These are phyloP conservation scores for Debaryomyces sp. DNA, from an alignment of 1,139 yeast species.

Conservation along the genomic window DNA sequence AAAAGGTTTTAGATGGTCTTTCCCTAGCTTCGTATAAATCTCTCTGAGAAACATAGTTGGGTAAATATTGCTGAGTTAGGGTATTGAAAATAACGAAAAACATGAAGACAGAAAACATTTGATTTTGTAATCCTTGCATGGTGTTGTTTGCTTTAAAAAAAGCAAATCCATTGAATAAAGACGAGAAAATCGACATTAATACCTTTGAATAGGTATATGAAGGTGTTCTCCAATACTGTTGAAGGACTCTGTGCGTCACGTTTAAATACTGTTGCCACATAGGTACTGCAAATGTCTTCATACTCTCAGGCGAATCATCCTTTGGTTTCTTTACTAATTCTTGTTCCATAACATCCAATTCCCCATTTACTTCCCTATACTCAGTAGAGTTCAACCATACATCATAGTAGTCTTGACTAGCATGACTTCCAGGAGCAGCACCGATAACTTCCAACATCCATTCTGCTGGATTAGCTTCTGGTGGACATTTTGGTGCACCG, in stretches of 20 bases:
- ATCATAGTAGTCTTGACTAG: slow-evolving; percentile 28
- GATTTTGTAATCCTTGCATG: slow-evolving; percentile 48
- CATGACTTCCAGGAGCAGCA: too few relatives aligned
- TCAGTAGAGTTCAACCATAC: slow-evolving; percentile 37
- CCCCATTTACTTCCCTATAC: slow-evolving; percentile 23
- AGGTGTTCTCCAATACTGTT: slow-evolving; percentile 49
- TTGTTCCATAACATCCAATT: slow-evolving; percentile 29
- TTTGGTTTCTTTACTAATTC: slow-evolving; percentile 31
- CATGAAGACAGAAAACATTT: slow-evolving; percentile 60
- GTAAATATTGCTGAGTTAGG: slow-evolving; percentile 55
- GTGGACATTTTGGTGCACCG: slow-evolving; percentile 51
- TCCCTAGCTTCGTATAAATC: slow-evolving; percentile 40
- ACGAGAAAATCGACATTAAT: slow-evolving; percentile 38
- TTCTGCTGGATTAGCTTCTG: slow-evolving; percentile 3
- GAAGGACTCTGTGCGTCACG: slow-evolving; percentile 29
- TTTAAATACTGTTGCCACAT: slow-evolving; percentile 26
- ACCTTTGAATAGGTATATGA: slow-evolving; percentile 44
- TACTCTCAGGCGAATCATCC: slow-evolving; percentile 24
- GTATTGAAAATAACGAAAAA: slow-evolving; percentile 48
- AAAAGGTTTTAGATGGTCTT: slow-evolving; percentile 32
- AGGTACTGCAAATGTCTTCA: slow-evolving; percentile 29
- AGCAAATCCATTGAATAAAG: slow-evolving; percentile 51
- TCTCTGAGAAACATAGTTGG: slow-evolving; percentile 36
- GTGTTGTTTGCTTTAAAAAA: slow-evolving; percentile 36
- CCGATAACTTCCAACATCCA: too few relatives aligned